These are phyloP conservation scores for Phyllosticta paracitricarpa DNA, from an alignment of 2,329 filamentous ascomycete genomes.

Conservation along the genomic window DNA sequence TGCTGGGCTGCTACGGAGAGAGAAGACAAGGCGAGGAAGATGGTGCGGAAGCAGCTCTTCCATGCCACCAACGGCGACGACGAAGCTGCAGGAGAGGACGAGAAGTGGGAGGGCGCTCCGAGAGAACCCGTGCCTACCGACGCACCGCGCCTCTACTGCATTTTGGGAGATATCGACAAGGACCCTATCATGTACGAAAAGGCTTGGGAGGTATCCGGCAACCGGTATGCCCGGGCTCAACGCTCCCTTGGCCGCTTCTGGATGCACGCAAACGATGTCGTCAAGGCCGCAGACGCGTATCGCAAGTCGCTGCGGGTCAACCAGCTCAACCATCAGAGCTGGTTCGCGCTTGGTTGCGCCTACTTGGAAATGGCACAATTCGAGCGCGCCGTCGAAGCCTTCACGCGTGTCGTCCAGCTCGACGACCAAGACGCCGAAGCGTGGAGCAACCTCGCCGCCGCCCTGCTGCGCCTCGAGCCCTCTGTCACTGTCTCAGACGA, in stretches of 20 bases:
- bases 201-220: slow-evolving; percentile 76
- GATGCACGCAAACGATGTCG: slow-evolving; percentile 54
- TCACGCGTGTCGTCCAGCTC: slow-evolving; percentile 69
- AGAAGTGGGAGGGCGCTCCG: slow-evolving; percentile 57
- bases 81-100: slow-evolving; percentile 34
- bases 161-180: slow-evolving; percentile 79
- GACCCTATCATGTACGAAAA: slow-evolving; percentile 67
- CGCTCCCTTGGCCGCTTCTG: slow-evolving; percentile 75
- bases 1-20: slow-evolving; percentile 72
- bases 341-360: slow-evolving; percentile 86
- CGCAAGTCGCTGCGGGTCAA: slow-evolving; percentile 67
- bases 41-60: slow-evolving; percentile 73
- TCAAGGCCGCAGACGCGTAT: slow-evolving; percentile 68
- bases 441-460: slow-evolving; percentile 89
- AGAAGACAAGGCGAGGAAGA: slow-evolving; percentile 70
- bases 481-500: slow-evolving; percentile 15
- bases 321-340: slow-evolving; percentile 69
- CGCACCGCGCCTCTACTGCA: slow-evolving; percentile 82
- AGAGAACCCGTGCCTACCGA: slow-evolving; percentile 64
- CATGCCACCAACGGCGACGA: slow-evolving; percentile 44
- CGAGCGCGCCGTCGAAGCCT: slow-evolving; percentile 71
- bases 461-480: slow-evolving; percentile 61
- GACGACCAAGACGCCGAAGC: slow-evolving; percentile 85
- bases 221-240: slow-evolving; percentile 78
- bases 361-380: slow-evolving; percentile 68